Percentiles rank a stretch among this genome's conserved stretches.
These are phyloP conservation scores for Lyophyllum atratum DNA, from an alignment of 768 basidiomycete genomes.

Conservation along the genomic window DNA sequence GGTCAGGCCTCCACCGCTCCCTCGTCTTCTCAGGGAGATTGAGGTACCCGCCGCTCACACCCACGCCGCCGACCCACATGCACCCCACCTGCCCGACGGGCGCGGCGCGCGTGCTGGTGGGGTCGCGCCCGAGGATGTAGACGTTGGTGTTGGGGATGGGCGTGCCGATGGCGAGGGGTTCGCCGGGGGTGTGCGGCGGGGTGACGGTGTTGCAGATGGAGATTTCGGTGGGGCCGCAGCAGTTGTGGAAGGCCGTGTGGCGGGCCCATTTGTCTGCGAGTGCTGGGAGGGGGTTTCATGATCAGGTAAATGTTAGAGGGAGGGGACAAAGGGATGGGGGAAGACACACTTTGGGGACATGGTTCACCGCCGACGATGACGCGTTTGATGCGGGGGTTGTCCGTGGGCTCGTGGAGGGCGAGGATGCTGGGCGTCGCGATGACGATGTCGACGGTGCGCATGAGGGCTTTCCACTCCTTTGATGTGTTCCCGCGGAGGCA, in stretches of 20 bases:
- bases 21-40: slow-evolving; percentile 55
- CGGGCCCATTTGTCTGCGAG: slow-evolving; percentile 46
- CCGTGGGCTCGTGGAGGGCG: slow-evolving; percentile 45
- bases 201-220: slow-evolving; percentile 53
- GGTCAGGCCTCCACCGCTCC: slow-evolving; percentile 52
- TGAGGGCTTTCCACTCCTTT: slow-evolving; percentile 49
- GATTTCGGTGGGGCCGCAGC: slow-evolving; percentile 58
- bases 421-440: slow-evolving; percentile 58
- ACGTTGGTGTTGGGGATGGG: slow-evolving; percentile 54
- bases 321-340: not conserved
- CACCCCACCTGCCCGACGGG: slow-evolving; percentile 40
- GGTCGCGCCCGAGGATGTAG: slow-evolving; percentile 37
- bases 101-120: slow-evolving; percentile 28
- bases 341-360: slow-evolving; percentile 45
- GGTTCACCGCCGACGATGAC: slow-evolving; percentile 57
- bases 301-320: no score
- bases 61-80: slow-evolving; percentile 69
- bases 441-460: slow-evolving; percentile 52
- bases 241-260: slow-evolving; percentile 44
- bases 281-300: slow-evolving; percentile 18
- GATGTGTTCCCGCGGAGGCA: slow-evolving; percentile 53
- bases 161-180: slow-evolving; percentile 44
- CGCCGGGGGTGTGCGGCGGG: slow-evolving; percentile 40
- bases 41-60: slow-evolving; percentile 56
- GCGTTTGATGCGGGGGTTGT: slow-evolving; percentile 50